Evolutionary conservation across 2,329 filamentous ascomycete genomes (phyloP).

Genomic region (Diaporthe vaccinii): DNA sequence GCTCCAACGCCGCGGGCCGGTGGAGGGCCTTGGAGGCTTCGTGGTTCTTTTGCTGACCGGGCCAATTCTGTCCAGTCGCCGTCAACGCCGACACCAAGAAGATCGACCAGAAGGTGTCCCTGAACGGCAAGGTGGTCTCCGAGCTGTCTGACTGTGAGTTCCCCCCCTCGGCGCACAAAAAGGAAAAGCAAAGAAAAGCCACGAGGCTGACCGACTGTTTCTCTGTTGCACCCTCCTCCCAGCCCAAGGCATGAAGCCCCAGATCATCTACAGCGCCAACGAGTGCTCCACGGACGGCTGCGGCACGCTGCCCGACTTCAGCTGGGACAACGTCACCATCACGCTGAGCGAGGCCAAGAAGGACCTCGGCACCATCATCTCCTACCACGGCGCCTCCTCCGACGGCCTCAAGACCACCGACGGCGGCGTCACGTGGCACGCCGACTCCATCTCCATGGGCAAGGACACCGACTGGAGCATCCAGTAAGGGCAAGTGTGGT

Average conservation of each 20-base stretch:
- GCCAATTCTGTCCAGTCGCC: background rate
- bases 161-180: background rate
- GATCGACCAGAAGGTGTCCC: slow-evolving; percentile 38
- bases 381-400: slow-evolving; percentile 28
- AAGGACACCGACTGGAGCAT: slow-evolving; percentile 26
- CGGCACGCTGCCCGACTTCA: slow-evolving; percentile 38
- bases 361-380: slow-evolving; percentile 22
- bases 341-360: slow-evolving; percentile 36
- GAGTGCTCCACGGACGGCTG: slow-evolving; percentile 33
- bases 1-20: too few relatives aligned
- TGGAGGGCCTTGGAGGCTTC: too few relatives aligned
- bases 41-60: background rate
- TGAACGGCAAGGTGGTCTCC: slow-evolving; percentile 39
- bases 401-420: slow-evolving; percentile 36
- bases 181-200: background rate
- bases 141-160: slow-evolving; percentile 35
- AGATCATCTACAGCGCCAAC: slow-evolving; percentile 39
- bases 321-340: slow-evolving; percentile 36
- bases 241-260: slow-evolving; percentile 39
- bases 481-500: background rate
- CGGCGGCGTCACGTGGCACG: slow-evolving; percentile 37
- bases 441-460: slow-evolving; percentile 30
- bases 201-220: background rate
- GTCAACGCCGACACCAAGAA: slow-evolving; percentile 26
- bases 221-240: background rate